These are phyloP conservation scores for Blastobotrys illinoisensis DNA, from an alignment of 1,139 yeast species.

Conservation along the genomic window DNA sequence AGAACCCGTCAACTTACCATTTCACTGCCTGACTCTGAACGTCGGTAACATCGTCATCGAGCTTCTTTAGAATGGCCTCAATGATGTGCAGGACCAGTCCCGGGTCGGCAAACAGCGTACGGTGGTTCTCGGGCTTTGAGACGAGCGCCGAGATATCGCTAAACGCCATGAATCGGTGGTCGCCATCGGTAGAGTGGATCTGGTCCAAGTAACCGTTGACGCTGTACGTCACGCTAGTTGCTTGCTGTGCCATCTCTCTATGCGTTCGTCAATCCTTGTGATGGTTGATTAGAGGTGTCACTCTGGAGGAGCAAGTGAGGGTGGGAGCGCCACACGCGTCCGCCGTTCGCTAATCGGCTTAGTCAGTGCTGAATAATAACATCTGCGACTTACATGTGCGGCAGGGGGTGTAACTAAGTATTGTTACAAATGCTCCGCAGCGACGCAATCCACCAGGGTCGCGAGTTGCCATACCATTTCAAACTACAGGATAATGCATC, in stretches of 20 bases:
- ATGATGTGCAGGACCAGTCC: constrained; percentile 36
- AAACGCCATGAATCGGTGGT: constrained; percentile 80
- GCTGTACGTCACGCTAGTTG: background rate
- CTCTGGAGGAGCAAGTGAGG: background rate
- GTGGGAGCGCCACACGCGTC: background rate
- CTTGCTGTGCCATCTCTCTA: background rate
- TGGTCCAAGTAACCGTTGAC: constrained; percentile 19
- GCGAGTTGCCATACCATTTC: too few species aligned
- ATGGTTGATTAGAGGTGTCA: background rate
- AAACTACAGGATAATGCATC: too few species aligned
- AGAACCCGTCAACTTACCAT: constrained; percentile 33
- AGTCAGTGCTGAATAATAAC: background rate
- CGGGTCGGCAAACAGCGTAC: constrained; percentile 28
- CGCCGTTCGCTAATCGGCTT: background rate
- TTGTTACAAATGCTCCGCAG: too few species aligned
- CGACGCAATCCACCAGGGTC: too few species aligned
- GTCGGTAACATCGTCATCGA: constrained; percentile 65
- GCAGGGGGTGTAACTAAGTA: too few species aligned
- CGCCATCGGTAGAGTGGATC: constrained; percentile 54
- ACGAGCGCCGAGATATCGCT: constrained; percentile 60
- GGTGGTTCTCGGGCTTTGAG: constrained; percentile 27
- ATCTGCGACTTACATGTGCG: too few species aligned
- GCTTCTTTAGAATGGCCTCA: constrained; percentile 46
- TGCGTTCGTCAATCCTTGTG: background rate
- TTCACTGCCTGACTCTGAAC: constrained; percentile 75